Conservation (phyloP, 768 basidiomycete species). For the Xerocomellus intermedius region DNA sequence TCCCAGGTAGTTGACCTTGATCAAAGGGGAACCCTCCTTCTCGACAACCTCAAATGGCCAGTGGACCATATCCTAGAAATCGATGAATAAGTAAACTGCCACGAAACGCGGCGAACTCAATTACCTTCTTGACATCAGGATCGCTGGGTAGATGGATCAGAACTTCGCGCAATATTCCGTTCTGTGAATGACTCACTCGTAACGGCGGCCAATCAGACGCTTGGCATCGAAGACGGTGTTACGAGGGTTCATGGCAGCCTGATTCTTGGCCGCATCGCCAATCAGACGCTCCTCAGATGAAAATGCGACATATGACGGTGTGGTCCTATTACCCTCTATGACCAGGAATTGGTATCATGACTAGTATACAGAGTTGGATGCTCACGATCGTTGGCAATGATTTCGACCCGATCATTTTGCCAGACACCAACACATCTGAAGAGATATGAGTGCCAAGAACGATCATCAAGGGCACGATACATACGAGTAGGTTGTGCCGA, state of each 20-base stretch:
- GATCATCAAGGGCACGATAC: constrained; percentile 30
- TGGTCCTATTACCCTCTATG: constrained; percentile 96
- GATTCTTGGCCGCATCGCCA: constrained; percentile 98
- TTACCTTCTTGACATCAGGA: constrained; percentile 87
- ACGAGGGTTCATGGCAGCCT: constrained; percentile 98
- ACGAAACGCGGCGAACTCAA: not conserved
- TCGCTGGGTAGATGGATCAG: constrained; percentile 49
- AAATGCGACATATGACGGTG: constrained; percentile 99
- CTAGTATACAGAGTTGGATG: constrained; percentile 13
- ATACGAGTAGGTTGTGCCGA: constrained; percentile 96
- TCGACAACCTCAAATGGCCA: constrained; percentile 98
- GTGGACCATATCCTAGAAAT: constrained; percentile 81
- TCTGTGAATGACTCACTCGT: constrained; percentile 59
- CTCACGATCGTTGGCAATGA: constrained; percentile 96
- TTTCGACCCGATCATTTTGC: constrained; percentile 99
- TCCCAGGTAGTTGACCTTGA: constrained; percentile 92
- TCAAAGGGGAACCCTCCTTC: constrained; percentile 94
- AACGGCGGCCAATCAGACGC: constrained; percentile 96
- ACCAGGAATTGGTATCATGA: not conserved
- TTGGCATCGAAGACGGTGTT: constrained; percentile 99
- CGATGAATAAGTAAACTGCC: not conserved
- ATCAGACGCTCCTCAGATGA: constrained; percentile 94
- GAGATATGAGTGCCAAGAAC: constrained; percentile 21
- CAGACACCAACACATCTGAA: constrained; percentile 95
- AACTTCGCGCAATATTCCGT: not conserved